phyloP scores from a whole-genome alignment of 768 basidiomycete genomes.

The Auriscalpium orientale region DNA sequence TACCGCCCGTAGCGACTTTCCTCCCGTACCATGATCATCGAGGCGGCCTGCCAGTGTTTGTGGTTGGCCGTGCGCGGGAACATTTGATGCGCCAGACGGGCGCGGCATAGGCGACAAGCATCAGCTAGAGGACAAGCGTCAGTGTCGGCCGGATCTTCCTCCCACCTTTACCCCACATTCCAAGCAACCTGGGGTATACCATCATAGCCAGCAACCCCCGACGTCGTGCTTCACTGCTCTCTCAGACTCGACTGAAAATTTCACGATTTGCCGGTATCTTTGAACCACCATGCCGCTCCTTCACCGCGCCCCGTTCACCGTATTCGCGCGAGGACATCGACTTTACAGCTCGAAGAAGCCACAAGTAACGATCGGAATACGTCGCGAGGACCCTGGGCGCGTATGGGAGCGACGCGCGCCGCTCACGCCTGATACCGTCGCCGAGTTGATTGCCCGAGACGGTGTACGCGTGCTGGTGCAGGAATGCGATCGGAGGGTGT shows the following conservation, averaged over 20 bases:
- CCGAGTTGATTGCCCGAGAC: constrained; percentile 45
- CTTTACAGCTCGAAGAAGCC: background rate
- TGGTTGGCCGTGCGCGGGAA: too few relatives aligned
- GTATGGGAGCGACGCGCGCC: constrained; percentile 87
- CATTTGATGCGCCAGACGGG: too few relatives aligned
- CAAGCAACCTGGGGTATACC: too few relatives aligned
- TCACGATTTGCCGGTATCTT: background rate
- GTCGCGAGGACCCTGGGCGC: constrained; percentile 71
- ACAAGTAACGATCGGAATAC: constrained; percentile 42
- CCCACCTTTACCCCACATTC: background rate
- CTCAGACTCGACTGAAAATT: too few relatives aligned
- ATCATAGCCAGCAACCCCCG: too few relatives aligned
- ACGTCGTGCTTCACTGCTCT: too few relatives aligned
- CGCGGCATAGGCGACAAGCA: too few relatives aligned
- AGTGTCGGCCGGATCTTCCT: too few relatives aligned
- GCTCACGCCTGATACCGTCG: constrained; percentile 69
- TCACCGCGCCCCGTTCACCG: constrained; percentile 6
- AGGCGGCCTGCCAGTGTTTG: too few relatives aligned
- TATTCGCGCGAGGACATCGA: background rate
- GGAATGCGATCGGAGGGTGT: constrained; percentile 70
- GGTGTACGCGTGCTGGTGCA: constrained; percentile 67
- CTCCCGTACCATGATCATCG: too few relatives aligned
- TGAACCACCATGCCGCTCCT: constrained; percentile 2
- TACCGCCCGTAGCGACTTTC: too few relatives aligned
- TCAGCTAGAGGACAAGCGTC: too few relatives aligned